Conservation (phyloP, 306 rosid species). For the Prinsepia uniflora region DNA sequence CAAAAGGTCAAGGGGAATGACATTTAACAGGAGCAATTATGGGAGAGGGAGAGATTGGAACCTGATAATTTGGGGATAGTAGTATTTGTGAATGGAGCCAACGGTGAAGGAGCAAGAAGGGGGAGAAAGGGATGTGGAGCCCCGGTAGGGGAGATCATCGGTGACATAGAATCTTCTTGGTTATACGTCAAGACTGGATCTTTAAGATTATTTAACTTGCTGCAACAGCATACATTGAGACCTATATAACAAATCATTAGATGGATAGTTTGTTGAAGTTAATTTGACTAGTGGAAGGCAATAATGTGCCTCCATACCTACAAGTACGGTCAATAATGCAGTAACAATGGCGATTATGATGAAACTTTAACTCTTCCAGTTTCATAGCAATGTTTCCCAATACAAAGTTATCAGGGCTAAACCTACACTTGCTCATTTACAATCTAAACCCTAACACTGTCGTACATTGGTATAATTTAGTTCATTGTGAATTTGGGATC, state of each 20-base stretch:
- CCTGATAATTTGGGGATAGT: constrained; percentile 85
- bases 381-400: background rate
- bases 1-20: constrained; percentile 11
- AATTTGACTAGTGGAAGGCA: background rate
- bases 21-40: constrained; percentile 8
- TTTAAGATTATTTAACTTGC: constrained; percentile 27
- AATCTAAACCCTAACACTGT: background rate
- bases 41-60: constrained; percentile 15
- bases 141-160: constrained; percentile 59
- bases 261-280: background rate
- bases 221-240: constrained; percentile 37
- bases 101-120: constrained; percentile 88
- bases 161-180: constrained; percentile 43
- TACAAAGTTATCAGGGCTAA: background rate
- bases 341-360: background rate
- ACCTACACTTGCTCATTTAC: background rate
- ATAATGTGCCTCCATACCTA: background rate
- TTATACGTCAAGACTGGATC: constrained; percentile 28
- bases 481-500: background rate
- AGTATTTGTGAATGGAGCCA: constrained; percentile 74
- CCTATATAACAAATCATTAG: constrained; percentile 36
- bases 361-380: background rate
- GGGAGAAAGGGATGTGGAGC: constrained; percentile 87
- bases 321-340: background rate
- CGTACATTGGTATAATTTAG: background rate